Evolutionary conservation across 2,329 filamentous ascomycete species (phyloP).

Genomic region (Aspergillus fructus): DNA sequence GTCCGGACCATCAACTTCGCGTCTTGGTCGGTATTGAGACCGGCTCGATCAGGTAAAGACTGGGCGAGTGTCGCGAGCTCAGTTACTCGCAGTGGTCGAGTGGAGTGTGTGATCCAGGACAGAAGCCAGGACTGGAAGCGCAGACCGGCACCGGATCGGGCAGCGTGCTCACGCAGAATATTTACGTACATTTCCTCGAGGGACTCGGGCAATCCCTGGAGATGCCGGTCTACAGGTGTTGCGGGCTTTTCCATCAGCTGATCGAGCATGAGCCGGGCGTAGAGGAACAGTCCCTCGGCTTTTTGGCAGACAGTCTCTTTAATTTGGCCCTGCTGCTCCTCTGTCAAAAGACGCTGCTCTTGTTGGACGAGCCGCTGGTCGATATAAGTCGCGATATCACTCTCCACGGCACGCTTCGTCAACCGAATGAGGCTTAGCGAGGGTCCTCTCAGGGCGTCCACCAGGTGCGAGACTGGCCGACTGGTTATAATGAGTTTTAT

Average conservation of each 20-base stretch:
- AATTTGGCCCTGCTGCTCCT: slow-evolving; percentile 24
- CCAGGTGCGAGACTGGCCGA: slow-evolving; percentile 36
- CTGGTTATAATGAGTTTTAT: slow-evolving; percentile 49
- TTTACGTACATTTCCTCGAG: slow-evolving; percentile 42
- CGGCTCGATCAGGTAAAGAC: slow-evolving; percentile 1
- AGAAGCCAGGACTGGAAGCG: slow-evolving; percentile 41
- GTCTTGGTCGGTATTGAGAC: slow-evolving; percentile 5
- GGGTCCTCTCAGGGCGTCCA: slow-evolving; percentile 29
- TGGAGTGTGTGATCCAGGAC: slow-evolving; percentile 44
- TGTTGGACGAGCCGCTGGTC: slow-evolving; percentile 19
- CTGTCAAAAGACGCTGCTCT: not conserved
- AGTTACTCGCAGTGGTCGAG: slow-evolving; percentile 42
- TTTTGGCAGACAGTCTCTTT: slow-evolving; percentile 17
- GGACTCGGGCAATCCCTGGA: slow-evolving; percentile 35
- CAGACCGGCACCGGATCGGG: slow-evolving; percentile 28
- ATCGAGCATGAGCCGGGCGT: slow-evolving; percentile 45
- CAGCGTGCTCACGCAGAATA: slow-evolving; percentile 39
- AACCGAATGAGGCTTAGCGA: slow-evolving; percentile 38
- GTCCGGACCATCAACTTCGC: slow-evolving; percentile 37
- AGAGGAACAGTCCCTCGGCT: slow-evolving; percentile 48
- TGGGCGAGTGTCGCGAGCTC: slow-evolving; percentile 37
- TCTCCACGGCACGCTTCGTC: slow-evolving; percentile 36
- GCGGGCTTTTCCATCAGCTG: slow-evolving; percentile 24
- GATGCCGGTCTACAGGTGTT: slow-evolving; percentile 20
- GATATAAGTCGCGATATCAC: slow-evolving; percentile 44